phyloP scores from a whole-genome alignment of 768 basidiomycete species.

The Vararia minispora region DNA sequence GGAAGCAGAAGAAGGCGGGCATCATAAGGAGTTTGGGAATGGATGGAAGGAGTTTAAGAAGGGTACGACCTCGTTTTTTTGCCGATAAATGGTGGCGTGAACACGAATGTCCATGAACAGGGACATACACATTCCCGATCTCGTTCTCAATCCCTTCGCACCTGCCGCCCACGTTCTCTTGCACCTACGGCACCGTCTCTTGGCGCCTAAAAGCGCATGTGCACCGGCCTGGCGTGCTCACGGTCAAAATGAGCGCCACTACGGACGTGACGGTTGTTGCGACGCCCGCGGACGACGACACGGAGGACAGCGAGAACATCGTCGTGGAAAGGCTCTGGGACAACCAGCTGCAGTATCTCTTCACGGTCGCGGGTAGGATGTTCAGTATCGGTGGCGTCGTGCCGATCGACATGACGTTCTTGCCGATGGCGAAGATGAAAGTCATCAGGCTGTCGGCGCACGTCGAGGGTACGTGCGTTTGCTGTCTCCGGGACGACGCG shows the following conservation, averaged over 20 bases:
- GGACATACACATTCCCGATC: slow-evolving; percentile 90
- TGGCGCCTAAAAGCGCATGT: slow-evolving; percentile 80
- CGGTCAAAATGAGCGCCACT: slow-evolving; percentile 51
- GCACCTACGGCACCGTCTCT: slow-evolving; percentile 61
- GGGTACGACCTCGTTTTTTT: too few relatives aligned
- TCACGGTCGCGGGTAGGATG: slow-evolving; percentile 61
- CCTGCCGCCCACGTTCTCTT: slow-evolving; percentile 66
- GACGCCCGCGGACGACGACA: slow-evolving; percentile 70
- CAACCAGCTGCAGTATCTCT: slow-evolving; percentile 70
- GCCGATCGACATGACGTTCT: slow-evolving; percentile 68
- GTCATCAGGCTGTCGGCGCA: slow-evolving; percentile 60
- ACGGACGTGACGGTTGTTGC: slow-evolving; percentile 70
- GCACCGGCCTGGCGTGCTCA: slow-evolving; percentile 76
- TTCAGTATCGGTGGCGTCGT: slow-evolving; percentile 78
- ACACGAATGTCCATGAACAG: slow-evolving; percentile 25
- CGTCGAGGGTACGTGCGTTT: slow-evolving; percentile 59
- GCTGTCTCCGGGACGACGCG: background rate
- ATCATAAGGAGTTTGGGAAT: slow-evolving; percentile 29
- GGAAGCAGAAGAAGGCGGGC: slow-evolving; percentile 19
- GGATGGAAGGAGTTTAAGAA: slow-evolving; percentile 84
- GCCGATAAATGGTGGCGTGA: too few relatives aligned
- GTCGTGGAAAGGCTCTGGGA: slow-evolving; percentile 90
- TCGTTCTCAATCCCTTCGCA: slow-evolving; percentile 77
- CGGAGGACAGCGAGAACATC: slow-evolving; percentile 74
- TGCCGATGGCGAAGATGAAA: slow-evolving; percentile 78